phyloP scores from a whole-genome alignment of 768 basidiomycete species.

The Dentipellis fragilis region DNA sequence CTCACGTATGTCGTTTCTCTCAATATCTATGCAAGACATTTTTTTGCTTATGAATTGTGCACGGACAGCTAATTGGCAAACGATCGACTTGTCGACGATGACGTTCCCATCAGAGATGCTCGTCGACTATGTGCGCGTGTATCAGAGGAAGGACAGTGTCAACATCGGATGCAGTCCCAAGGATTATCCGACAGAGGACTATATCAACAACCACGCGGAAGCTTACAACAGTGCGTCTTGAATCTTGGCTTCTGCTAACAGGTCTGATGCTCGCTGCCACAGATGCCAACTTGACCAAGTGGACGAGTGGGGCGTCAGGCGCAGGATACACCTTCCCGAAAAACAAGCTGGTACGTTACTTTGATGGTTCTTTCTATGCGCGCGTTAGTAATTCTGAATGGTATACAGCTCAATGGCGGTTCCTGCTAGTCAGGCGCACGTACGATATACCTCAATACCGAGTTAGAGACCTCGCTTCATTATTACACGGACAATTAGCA shows the following conservation, averaged over 20 bases:
- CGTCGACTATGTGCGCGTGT: slow-evolving; percentile 76
- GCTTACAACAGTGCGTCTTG: slow-evolving; percentile 48
- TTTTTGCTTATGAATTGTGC: neutral
- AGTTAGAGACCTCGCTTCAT: neutral
- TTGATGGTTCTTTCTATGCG: neutral
- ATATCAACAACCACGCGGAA: slow-evolving; percentile 42
- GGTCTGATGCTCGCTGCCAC: neutral
- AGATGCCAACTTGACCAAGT: slow-evolving; percentile 24
- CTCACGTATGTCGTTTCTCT: slow-evolving; percentile 28
- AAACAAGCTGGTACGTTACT: slow-evolving; percentile 14
- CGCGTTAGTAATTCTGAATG: too few species aligned
- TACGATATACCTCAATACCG: neutral
- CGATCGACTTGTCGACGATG: slow-evolving; percentile 43
- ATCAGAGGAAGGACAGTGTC: slow-evolving; percentile 46
- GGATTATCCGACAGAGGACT: slow-evolving; percentile 55
- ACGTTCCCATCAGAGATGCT: slow-evolving; percentile 61
- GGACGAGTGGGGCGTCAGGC: slow-evolving; percentile 16
- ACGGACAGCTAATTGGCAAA: slow-evolving; percentile 53
- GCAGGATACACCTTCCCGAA: slow-evolving; percentile 25
- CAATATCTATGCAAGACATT: neutral
- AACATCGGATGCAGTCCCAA: slow-evolving; percentile 63
- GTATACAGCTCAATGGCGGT: neutral
- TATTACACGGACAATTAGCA: neutral
- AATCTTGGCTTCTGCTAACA: neutral
- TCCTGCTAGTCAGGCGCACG: neutral